A percentile compares a stretch with the other conserved stretches of the same genome.
Evolutionary conservation across 2,329 filamentous ascomycete genomes (phyloP).

Genomic region (Cladosporium sp.): DNA sequence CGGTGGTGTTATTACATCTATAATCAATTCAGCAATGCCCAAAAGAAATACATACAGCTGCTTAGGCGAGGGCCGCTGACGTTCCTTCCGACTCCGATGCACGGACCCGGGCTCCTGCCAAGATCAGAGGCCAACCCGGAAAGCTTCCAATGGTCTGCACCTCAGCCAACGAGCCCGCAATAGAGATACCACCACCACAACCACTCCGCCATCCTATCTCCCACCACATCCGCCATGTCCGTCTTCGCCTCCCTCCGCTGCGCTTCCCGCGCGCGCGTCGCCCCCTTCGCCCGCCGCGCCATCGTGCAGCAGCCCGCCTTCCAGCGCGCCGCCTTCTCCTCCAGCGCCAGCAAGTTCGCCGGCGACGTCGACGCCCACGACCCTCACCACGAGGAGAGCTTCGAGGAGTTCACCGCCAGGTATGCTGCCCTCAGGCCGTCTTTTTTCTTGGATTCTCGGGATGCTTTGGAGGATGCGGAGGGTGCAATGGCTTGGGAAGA

Average conservation of each 20-base stretch:
- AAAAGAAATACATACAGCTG: neutral
- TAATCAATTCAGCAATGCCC: neutral
- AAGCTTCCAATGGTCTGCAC: slow-evolving; percentile 13
- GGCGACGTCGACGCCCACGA: slow-evolving; percentile 36
- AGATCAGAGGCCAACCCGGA: slow-evolving; percentile 1
- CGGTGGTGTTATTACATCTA: no score
- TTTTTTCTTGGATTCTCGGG: neutral
- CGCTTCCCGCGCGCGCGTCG: slow-evolving; percentile 10
- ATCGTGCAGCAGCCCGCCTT: slow-evolving; percentile 7
- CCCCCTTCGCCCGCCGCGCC: slow-evolving; percentile 5
- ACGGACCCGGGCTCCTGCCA: slow-evolving; percentile 8
- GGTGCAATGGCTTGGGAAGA: slow-evolving; percentile 6
- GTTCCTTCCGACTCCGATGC: neutral
- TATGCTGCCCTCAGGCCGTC: slow-evolving; percentile 45
- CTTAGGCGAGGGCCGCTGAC: neutral
- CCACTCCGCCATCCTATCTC: neutral
- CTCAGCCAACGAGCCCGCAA: slow-evolving; percentile 3
- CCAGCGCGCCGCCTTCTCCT: slow-evolving; percentile 12
- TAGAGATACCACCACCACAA: neutral
- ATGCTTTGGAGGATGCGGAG: neutral
- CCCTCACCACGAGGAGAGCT: slow-evolving; percentile 86
- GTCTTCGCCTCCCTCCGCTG: slow-evolving; percentile 10
- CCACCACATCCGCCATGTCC: slow-evolving; percentile 4
- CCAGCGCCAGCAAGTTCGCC: slow-evolving; percentile 8
- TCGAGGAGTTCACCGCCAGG: slow-evolving; percentile 98